Conservation (phyloP, 441 rosid genomes). For the Breynia disticha region DNA sequence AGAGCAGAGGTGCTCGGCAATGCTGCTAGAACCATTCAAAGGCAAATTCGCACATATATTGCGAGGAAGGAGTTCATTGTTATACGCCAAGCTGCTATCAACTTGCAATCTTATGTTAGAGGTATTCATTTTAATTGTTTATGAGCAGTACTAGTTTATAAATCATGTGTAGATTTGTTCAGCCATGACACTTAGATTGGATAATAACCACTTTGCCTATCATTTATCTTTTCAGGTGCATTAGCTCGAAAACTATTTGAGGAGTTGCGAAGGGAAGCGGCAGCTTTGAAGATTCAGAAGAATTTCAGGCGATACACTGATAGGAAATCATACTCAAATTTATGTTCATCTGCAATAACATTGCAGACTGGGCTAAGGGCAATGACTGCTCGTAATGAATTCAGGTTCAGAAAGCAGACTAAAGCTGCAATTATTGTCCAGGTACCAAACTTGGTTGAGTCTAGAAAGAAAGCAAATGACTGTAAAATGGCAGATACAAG, state of each 20-base stretch:
- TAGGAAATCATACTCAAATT: slow-evolving; percentile 53
- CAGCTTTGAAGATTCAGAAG: slow-evolving; percentile 86
- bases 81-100: slow-evolving; percentile 71
- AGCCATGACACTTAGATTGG: slow-evolving; percentile 1
- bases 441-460: slow-evolving; percentile 28
- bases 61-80: slow-evolving; percentile 82
- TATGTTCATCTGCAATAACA: slow-evolving; percentile 50
- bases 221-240: slow-evolving; percentile 45
- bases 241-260: slow-evolving; percentile 77
- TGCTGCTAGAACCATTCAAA: slow-evolving; percentile 96
- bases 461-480: no score
- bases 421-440: slow-evolving; percentile 87
- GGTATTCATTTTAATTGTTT: slow-evolving; percentile 31
- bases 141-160: no score
- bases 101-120: slow-evolving; percentile 78
- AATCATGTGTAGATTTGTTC: not conserved
- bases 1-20: slow-evolving; percentile 98
- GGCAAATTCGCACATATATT: slow-evolving; percentile 74
- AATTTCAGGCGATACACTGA: slow-evolving; percentile 61
- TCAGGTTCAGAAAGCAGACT: slow-evolving; percentile 89
- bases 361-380: slow-evolving; percentile 93
- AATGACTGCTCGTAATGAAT: slow-evolving; percentile 94
- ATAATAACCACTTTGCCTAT: not conserved
- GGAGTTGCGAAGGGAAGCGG: slow-evolving; percentile 76
- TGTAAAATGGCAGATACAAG: not conserved